Evolutionary conservation across 1,284 basidiomycete genomes (phyloP), one percentile per base, ranked within the genome.

Genomic region (Fistulina hepatica): DNA sequence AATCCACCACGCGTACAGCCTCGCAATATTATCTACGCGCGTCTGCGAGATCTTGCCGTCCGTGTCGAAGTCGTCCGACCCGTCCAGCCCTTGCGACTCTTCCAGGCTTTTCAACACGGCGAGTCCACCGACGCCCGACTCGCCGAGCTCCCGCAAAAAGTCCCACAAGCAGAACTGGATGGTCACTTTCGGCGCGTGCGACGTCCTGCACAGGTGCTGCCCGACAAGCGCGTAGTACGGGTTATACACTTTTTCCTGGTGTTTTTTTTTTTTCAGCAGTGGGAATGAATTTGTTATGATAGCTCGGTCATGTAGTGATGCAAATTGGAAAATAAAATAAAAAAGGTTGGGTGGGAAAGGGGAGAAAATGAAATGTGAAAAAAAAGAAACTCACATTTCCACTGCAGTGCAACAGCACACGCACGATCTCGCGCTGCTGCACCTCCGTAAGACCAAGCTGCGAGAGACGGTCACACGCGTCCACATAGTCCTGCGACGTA

Each of bases 81-180:
- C 10, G 4, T 11, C 28, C 23, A 73, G 54, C 42, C 65, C 73
- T 52, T 82, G 84, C 48, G 89, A 65, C 3, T 31, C 10, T 3
- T 11, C 28, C 23, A 73, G 54, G 42, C 65, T 73, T 52, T 82
- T 84, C 48, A 89, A 65, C 34, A 88, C 66, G 49, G 82, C 84
- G 0, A 71, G 70, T 2, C 91, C 91, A 2, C 90, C 90, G 21
- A 93, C 85, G 26, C 64, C 70, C 12, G 65, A 73, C 58, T 97
- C 89, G 12, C 91, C 92, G 21, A 98, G 64, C 45, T 90, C 88
- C 8, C 94, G 81, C 23, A 98, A 61, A 53, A 97, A 93, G 57
- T 99, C 95, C 95, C 95, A 99, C 6, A 98, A 63, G 48, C 81
- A 90, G 59, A 91, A 99, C 54, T 97, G 95, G 27, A 98, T 65